phyloP scores from a whole-genome alignment of 805 yeast species.

The Ascoidea rubescens region DNA sequence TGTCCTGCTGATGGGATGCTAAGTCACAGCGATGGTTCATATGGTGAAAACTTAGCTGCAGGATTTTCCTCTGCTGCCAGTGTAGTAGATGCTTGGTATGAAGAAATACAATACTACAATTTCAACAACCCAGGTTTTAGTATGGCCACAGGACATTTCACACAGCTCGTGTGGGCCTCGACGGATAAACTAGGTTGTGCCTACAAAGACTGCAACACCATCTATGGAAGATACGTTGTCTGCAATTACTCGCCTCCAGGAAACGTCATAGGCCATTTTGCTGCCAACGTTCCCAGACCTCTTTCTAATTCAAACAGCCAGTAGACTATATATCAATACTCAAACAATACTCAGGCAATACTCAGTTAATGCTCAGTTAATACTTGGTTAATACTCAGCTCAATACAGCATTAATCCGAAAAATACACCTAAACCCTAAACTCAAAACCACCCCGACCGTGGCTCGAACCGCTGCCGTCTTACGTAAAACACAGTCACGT shows the following conservation, averaged over 20 bases:
- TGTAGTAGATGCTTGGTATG: slow-evolving; percentile 67
- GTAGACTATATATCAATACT: too few species aligned
- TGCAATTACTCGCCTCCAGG: slow-evolving; percentile 73
- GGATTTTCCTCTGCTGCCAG: slow-evolving; percentile 39
- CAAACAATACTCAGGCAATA: too few species aligned
- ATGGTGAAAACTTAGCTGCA: slow-evolving; percentile 75
- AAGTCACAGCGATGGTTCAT: slow-evolving; percentile 49
- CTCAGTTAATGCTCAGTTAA: too few species aligned
- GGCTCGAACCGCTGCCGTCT: too few species aligned
- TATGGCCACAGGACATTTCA: slow-evolving; percentile 59
- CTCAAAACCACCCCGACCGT: too few species aligned
- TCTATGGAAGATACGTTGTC: slow-evolving; percentile 42
- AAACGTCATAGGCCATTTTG: slow-evolving; percentile 33
- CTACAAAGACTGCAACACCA: slow-evolving; percentile 35
- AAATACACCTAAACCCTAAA: too few species aligned
- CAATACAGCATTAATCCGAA: too few species aligned
- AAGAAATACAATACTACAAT: slow-evolving; percentile 40
- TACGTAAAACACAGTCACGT: too few species aligned
- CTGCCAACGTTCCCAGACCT: too few species aligned
- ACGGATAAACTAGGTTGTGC: slow-evolving; percentile 63
- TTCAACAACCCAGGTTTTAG: slow-evolving; percentile 32
- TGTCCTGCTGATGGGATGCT: slow-evolving; percentile 35
- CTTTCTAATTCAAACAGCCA: too few species aligned
- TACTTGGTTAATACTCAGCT: too few species aligned
- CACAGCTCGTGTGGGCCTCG: slow-evolving; percentile 64